phyloP scores from a whole-genome alignment of 768 basidiomycete species.

The Phlebiopsis gigantea region DNA sequence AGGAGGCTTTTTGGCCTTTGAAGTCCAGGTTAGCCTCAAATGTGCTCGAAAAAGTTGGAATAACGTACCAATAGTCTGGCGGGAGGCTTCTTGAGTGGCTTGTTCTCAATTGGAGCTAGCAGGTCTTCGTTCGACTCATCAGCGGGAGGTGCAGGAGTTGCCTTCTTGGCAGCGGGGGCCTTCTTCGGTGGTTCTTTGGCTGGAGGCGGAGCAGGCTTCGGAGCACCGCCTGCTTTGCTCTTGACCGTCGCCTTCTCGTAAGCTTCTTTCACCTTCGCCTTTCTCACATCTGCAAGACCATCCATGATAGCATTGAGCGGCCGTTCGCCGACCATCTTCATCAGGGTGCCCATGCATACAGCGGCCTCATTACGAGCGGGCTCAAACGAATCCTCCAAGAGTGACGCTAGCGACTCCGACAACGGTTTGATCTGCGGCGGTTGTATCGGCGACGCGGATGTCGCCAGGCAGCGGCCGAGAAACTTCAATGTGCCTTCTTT shows the following conservation, averaged over 20 bases:
- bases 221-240: constrained; percentile 62
- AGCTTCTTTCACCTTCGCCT: constrained; percentile 90
- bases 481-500: constrained; percentile 92
- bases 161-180: constrained; percentile 29
- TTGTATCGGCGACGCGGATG: constrained; percentile 64
- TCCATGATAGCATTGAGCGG: constrained; percentile 86
- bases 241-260: constrained; percentile 91
- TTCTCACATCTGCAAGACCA: constrained; percentile 77
- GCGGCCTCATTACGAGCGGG: constrained; percentile 91
- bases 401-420: constrained; percentile 64
- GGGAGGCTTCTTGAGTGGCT: constrained; percentile 45
- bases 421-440: constrained; percentile 76
- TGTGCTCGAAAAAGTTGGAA: too few species aligned
- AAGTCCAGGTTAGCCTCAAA: too few species aligned
- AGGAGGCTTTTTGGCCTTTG: constrained; percentile 54
- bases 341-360: constrained; percentile 77
- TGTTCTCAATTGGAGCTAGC: constrained; percentile 28
- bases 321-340: constrained; percentile 96
- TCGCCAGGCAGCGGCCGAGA: constrained; percentile 69
- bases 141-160: constrained; percentile 25
- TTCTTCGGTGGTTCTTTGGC: constrained; percentile 29
- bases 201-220: constrained; percentile 37
- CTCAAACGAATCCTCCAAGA: constrained; percentile 86
- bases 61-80: constrained; percentile 40
- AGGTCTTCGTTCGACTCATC: constrained; percentile 25